Evolutionary conservation across 2,329 filamentous ascomycete species (phyloP), one percentile per base, ranked within the genome.

Genomic region (Colletotrichum higginsianum): DNA sequence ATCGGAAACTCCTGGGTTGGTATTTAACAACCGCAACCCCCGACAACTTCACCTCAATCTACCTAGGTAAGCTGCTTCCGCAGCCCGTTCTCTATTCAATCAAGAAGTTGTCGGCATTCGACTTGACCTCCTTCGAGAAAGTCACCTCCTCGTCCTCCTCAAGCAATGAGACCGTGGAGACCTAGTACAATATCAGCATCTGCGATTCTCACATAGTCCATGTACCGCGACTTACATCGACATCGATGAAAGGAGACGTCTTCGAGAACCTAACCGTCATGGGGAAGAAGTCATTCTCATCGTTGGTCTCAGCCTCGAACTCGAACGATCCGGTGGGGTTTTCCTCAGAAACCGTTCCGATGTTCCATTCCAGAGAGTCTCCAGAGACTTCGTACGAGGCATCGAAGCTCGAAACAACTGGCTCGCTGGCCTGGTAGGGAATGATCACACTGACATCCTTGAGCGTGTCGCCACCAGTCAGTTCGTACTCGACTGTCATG

Each of bases 261-360:
- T 97, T 98, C 74, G 90, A 92, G 84, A 99, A 99, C 66, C 91
- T 89, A 72, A 98, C 91, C 65, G 90, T 92, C 95, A 99, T 98
- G 1, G 96, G 96, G 91, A 99, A 99, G 86, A 98, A 98, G 77
- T 98, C 95, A 67, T 94, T 92, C 80, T 98, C 96, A 75, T 95
- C 94, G 66, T 91, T 90, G 13, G 94, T 94, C 80, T 94, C 91
- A 1, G 95, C 94, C 83, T 98, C 96, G 76, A 99, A 98, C 81
- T 99, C 96, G 78, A 99, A 98, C 57, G 93, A 92, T 21, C 96
- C 96, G 50, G 87, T 95, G 21, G 91, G 84, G 80, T 96, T 98
- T 69, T 92, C 92, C 61, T 94, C 92, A 78, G 95, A 93, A 50
- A 98, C 91, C 5, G 90, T 89, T 73, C 96, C 96, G 77, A 99